phyloP scores from a whole-genome alignment of 2,329 filamentous ascomycete genomes.

The Arachnomyces sp. region DNA sequence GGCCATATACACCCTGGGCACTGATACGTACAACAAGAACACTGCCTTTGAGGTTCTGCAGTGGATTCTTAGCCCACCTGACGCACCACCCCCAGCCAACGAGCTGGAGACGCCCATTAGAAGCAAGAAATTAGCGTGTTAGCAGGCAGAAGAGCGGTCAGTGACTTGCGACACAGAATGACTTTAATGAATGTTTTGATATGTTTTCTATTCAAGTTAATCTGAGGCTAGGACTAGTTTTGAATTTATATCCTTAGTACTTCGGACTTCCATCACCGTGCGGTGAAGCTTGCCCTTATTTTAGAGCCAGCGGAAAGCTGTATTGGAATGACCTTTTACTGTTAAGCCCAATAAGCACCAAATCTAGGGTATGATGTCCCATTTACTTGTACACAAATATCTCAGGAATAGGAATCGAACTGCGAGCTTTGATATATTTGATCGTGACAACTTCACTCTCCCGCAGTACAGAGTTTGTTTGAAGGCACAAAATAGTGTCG shows the following conservation, averaged over 20 bases:
- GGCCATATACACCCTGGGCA: constrained; percentile 7
- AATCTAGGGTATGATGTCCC: too few relatives aligned
- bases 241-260: too few relatives aligned
- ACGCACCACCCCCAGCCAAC: constrained; percentile 6
- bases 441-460: constrained; percentile 25
- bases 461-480: constrained; percentile 18
- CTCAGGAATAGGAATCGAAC: constrained; percentile 24
- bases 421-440: constrained; percentile 22
- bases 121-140: constrained; percentile 6
- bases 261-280: too few relatives aligned
- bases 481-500: constrained; percentile 10
- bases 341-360: too few relatives aligned
- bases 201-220: too few relatives aligned
- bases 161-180: too few relatives aligned
- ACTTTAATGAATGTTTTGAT: too few relatives aligned
- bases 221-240: too few relatives aligned
- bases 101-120: constrained; percentile 5
- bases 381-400: constrained; percentile 21
- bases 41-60: constrained; percentile 7
- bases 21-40: constrained; percentile 7
- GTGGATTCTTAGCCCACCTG: constrained; percentile 12
- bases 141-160: too few relatives aligned
- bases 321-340: too few relatives aligned
- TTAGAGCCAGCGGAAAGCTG: too few relatives aligned
- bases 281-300: too few relatives aligned